These are phyloP conservation scores for Ceriops tagal DNA, from an alignment of 345 rosid genomes.

Conservation along the genomic window DNA sequence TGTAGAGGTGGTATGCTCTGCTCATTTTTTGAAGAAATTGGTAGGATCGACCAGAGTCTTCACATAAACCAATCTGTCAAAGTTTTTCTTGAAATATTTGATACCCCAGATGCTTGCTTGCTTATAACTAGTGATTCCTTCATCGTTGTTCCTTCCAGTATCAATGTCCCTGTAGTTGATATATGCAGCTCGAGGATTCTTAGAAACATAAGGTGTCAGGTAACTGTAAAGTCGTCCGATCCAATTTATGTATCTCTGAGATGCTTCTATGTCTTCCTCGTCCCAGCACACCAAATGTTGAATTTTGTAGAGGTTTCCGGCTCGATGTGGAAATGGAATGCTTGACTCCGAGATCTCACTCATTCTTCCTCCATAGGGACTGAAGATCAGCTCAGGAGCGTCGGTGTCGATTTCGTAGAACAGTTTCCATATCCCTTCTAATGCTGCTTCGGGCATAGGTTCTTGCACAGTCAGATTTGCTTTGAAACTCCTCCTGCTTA, in stretches of 20 bases:
- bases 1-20: constrained; percentile 13
- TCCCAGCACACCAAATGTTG: constrained; percentile 15
- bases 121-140: constrained; percentile 7
- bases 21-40: constrained; percentile 21
- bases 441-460: constrained; percentile 11
- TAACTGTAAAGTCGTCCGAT: constrained; percentile 6
- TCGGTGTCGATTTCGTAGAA: neutral
- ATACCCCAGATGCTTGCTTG: constrained; percentile 15
- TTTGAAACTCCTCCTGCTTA: neutral
- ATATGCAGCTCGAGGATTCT: constrained; percentile 11
- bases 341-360: constrained; percentile 18
- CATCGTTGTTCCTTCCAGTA: constrained; percentile 12
- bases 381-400: neutral
- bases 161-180: constrained; percentile 25
- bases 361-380: constrained; percentile 22
- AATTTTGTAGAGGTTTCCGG: constrained; percentile 11
- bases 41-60: constrained; percentile 16
- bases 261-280: neutral
- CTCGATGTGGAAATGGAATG: constrained; percentile 20
- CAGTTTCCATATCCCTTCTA: constrained; percentile 10
- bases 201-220: constrained; percentile 16
- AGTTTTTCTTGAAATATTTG: constrained; percentile 16
- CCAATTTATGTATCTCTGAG: neutral
- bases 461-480: constrained; percentile 16
- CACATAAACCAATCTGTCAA: constrained; percentile 9